Percentiles rank a stretch among this genome's conserved stretches.
Conservation (phyloP, 768 basidiomycete species). For the Russula virescens region DNA sequence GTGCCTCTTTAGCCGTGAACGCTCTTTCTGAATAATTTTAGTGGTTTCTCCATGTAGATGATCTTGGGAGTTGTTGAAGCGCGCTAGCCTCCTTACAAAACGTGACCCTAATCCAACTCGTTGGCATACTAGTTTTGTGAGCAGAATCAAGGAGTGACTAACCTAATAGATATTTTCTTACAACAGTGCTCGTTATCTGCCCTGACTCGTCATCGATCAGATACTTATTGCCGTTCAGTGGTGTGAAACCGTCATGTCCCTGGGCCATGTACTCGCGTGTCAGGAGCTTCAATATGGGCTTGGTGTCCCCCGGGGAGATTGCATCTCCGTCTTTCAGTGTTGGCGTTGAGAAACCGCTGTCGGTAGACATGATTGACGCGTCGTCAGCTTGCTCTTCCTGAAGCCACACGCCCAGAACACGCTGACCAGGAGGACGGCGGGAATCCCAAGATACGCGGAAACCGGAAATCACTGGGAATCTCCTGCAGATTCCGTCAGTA, state of each 20-base stretch:
- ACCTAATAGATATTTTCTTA: slow-evolving; percentile 84
- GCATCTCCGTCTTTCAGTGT: slow-evolving; percentile 43
- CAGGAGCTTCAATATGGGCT: slow-evolving; percentile 68
- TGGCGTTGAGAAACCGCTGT: slow-evolving; percentile 26
- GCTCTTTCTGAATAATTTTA: slow-evolving; percentile 44
- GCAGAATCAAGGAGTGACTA: neutral
- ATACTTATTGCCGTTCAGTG: slow-evolving; percentile 57
- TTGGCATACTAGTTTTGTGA: neutral
- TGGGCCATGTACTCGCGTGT: slow-evolving; percentile 83
- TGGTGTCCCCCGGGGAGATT: slow-evolving; percentile 46
- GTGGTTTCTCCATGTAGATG: slow-evolving; percentile 42
- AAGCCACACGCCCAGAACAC: slow-evolving; percentile 70
- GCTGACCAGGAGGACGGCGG: slow-evolving; percentile 56
- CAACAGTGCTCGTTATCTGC: slow-evolving; percentile 68
- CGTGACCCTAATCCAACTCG: slow-evolving; percentile 48
- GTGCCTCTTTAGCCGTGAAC: slow-evolving; percentile 26
- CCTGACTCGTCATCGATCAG: slow-evolving; percentile 84
- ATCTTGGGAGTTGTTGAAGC: slow-evolving; percentile 31
- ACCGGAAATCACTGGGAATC: slow-evolving; percentile 85
- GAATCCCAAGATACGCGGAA: slow-evolving; percentile 87
- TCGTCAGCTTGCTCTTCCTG: slow-evolving; percentile 29
- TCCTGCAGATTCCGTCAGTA: slow-evolving; percentile 38
- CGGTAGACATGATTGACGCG: slow-evolving; percentile 16
- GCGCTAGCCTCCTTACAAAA: slow-evolving; percentile 62
- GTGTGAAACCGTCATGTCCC: slow-evolving; percentile 77